Evolutionary conservation across 108 stramenopile genomes (phyloP).

Genomic region (Skeletonema grethae): DNA sequence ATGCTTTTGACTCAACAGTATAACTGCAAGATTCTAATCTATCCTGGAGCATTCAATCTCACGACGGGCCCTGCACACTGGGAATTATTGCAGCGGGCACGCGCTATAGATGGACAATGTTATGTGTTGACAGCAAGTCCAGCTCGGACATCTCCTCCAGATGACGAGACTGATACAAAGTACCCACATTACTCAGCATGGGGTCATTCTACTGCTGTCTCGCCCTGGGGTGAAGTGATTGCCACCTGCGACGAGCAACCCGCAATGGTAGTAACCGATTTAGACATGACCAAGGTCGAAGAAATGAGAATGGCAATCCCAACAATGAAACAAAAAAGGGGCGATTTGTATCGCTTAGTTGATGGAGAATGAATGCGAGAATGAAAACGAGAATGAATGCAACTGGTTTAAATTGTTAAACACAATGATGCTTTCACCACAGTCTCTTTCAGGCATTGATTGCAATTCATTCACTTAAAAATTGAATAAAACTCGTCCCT

Average conservation of each 20-base stretch:
- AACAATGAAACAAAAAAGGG: slow-evolving; percentile 68
- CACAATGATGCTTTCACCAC: too few species aligned
- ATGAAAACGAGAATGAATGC: neutral
- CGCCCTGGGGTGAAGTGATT: slow-evolving; percentile 96
- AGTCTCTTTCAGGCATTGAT: too few species aligned
- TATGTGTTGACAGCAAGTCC: slow-evolving; percentile 95
- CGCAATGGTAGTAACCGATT: slow-evolving; percentile 88
- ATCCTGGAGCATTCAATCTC: slow-evolving; percentile 99
- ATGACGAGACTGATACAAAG: slow-evolving; percentile 47
- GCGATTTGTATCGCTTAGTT: slow-evolving; percentile 75
- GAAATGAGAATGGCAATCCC: slow-evolving; percentile 87
- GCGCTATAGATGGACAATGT: slow-evolving; percentile 98
- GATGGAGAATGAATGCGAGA: slow-evolving; percentile 14
- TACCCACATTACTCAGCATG: slow-evolving; percentile 97
- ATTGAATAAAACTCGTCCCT: slow-evolving; percentile 88
- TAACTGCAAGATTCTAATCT: slow-evolving; percentile 78
- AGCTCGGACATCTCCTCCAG: slow-evolving; percentile 74
- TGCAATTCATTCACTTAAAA: slow-evolving; percentile 58
- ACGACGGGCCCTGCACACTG: slow-evolving; percentile 99
- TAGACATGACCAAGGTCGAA: slow-evolving; percentile 81
- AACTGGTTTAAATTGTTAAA: neutral
- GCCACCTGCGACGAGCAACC: slow-evolving; percentile 90
- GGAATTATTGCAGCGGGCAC: slow-evolving; percentile 95
- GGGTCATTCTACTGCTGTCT: slow-evolving; percentile 96
- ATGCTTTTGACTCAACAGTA: slow-evolving; percentile 86